phyloP scores from a whole-genome alignment of 2,329 filamentous ascomycete genomes.

The Neobulgaria alba region DNA sequence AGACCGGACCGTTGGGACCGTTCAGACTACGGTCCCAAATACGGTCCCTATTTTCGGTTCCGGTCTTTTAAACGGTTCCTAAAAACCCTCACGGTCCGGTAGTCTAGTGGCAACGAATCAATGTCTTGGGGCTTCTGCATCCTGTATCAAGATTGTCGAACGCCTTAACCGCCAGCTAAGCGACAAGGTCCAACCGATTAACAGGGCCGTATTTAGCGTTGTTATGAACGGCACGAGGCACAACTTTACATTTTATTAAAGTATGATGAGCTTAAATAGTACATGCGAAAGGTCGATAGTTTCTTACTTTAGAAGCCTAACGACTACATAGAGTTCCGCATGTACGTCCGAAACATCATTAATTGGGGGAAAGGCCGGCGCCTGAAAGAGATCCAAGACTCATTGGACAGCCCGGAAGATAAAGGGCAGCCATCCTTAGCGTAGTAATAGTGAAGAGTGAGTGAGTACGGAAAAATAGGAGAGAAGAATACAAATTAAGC shows the following conservation, averaged over 20 bases:
- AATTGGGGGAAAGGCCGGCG: conserved; percentile 29
- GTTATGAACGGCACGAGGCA: conserved; percentile 24
- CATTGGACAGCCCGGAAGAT: conserved; percentile 16
- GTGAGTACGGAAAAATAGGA: too few relatives aligned
- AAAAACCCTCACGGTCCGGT: too few relatives aligned
- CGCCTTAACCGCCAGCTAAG: conserved; percentile 15
- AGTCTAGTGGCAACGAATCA: conserved; percentile 31
- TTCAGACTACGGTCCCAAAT: too few relatives aligned
- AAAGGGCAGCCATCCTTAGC: too few relatives aligned
- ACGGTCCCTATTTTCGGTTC: too few relatives aligned
- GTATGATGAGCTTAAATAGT: conserved; percentile 26
- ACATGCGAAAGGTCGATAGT: conserved; percentile 22
- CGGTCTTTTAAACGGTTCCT: too few relatives aligned
- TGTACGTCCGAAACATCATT: conserved; percentile 30
- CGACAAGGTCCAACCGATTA: conserved; percentile 14
- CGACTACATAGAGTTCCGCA: conserved; percentile 28
- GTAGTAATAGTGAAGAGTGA: too few relatives aligned
- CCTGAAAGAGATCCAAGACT: conserved; percentile 22
- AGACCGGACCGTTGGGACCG: too few relatives aligned
- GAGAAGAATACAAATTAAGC: too few relatives aligned
- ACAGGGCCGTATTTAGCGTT: conserved; percentile 28
- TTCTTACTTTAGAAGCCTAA: conserved; percentile 27
- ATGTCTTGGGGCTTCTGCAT: conserved; percentile 27
- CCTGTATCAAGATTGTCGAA: conserved; percentile 28
- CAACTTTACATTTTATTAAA: conserved; percentile 30